Percentiles rank a stretch among this genome's conserved stretches.
phyloP scores from a whole-genome alignment of 2,329 filamentous ascomycete genomes.

The Ascochyta koolunga region DNA sequence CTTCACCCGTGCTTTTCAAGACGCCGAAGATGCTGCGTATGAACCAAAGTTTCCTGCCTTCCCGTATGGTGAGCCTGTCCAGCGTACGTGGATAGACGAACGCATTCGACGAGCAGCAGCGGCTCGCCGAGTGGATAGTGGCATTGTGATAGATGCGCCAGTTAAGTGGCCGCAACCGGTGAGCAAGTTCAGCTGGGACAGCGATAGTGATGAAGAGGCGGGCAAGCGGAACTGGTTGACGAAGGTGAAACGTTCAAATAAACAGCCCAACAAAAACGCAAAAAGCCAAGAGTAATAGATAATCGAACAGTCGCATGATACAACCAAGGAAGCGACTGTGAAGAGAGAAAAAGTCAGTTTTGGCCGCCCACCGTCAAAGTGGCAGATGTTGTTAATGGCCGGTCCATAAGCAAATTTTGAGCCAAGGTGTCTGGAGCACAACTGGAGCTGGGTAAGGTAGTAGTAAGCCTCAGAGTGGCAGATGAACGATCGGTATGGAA shows the following conservation, averaged over 20 bases:
- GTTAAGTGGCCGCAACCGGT: neutral
- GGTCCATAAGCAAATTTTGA: neutral
- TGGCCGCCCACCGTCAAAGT: neutral
- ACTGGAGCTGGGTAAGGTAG: too few relatives aligned
- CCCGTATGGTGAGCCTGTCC: neutral
- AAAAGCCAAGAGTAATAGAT: neutral
- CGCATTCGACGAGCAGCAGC: neutral
- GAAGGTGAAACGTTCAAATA: neutral
- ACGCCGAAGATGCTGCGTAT: neutral
- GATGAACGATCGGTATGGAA: neutral
- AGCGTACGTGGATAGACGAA: neutral
- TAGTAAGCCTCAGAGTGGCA: neutral
- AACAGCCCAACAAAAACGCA: neutral
- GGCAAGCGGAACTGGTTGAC: neutral
- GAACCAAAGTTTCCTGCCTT: neutral
- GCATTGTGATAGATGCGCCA: neutral
- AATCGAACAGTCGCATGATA: neutral
- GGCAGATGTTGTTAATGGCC: neutral
- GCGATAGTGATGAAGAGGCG: neutral
- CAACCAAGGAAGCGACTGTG: neutral
- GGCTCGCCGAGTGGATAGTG: neutral
- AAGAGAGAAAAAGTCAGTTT: neutral
- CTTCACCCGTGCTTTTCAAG: neutral
- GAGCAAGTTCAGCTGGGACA: constrained; percentile 8
- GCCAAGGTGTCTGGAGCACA: neutral